Evolutionary conservation across 345 rosid genomes (phyloP), one percentile per base, ranked within the genome.

Genomic region (Euclidium syriacum): DNA sequence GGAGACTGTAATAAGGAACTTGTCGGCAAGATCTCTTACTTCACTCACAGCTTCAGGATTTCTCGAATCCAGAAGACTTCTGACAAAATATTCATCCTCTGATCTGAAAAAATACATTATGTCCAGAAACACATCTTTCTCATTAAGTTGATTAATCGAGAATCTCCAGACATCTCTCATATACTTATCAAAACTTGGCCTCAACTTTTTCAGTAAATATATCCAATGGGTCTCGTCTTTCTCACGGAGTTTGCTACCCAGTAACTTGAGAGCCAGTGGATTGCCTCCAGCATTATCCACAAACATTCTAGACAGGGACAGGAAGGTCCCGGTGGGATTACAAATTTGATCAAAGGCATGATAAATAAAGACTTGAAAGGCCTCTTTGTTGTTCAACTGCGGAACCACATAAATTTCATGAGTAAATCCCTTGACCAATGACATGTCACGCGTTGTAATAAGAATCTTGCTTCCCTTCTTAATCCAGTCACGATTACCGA

Each of bases 201-300:
- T 30, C 30, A 47, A 12, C 24, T 40, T 58, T 2, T 29, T 38
- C 3, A 73, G 8, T 0, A 35, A 17, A 40, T 64, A 16, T 58
- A 57, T 41, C 83, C 75, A 70, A 7, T 40, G 20, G 3, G 10
- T 6, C 14, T n/a, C 20, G 3, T 10, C 34, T 33, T 35, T 55
- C 6, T n/a, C 40, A 7, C 10, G 17, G 0, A 72, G 50, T n/a
- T 10, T 35, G 0, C 48, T 43, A 2, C 78, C 76, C 4, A 75
- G 8, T 25, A 62, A 36, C 51, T 62, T 70, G 19, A 79, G 68
- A 25, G 80, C 77, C 20, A 58, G 29, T 11, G 78, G 84, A 35
- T 72, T 27, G 0, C 83, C 81, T 14, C 38, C 11, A 35, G 59
- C 78, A 53, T 71, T 52, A 5, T 24, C 15, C 15, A 68, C 47